Evolutionary conservation across 2,329 filamentous ascomycete genomes (phyloP).

Genomic region (Mariannaea elegans): DNA sequence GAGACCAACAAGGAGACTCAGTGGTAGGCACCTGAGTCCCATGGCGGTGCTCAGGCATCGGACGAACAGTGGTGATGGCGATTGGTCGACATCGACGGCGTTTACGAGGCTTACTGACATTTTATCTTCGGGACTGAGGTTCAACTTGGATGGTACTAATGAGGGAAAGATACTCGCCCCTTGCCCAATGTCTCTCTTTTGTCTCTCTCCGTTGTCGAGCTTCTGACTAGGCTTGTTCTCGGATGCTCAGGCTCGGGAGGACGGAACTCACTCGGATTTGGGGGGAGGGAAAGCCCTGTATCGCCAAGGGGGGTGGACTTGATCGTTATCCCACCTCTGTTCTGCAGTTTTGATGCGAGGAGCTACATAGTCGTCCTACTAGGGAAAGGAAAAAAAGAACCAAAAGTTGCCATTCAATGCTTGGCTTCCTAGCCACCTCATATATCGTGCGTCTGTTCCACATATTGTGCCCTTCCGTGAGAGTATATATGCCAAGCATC

Average conservation of each 20-base stretch:
- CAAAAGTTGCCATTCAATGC: conserved; percentile 26
- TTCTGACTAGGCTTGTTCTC: conserved; percentile 27
- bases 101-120: conserved; percentile 39
- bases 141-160: conserved; percentile 81
- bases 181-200: conserved; percentile 39
- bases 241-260: conserved; percentile 21
- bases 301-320: conserved; percentile 86
- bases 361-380: conserved; percentile 38
- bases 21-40: conserved; percentile 55
- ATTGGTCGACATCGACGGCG: conserved; percentile 40
- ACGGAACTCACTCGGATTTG: conserved; percentile 27
- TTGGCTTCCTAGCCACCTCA: neutral
- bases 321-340: conserved; percentile 77
- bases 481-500: too few species aligned
- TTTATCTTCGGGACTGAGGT: conserved; percentile 48
- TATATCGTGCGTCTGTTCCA: neutral
- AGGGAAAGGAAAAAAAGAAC: conserved; percentile 30
- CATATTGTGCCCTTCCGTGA: neutral
- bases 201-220: conserved; percentile 26
- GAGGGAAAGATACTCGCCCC: conserved; percentile 97
- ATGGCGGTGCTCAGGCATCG: conserved; percentile 22
- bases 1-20: conserved; percentile 59
- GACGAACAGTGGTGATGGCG: conserved; percentile 28
- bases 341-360: conserved; percentile 40
- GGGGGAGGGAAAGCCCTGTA: conserved; percentile 98